Evolutionary conservation across 2,329 filamentous ascomycete genomes (phyloP).

Genomic region (Fusarium staphyleae): DNA sequence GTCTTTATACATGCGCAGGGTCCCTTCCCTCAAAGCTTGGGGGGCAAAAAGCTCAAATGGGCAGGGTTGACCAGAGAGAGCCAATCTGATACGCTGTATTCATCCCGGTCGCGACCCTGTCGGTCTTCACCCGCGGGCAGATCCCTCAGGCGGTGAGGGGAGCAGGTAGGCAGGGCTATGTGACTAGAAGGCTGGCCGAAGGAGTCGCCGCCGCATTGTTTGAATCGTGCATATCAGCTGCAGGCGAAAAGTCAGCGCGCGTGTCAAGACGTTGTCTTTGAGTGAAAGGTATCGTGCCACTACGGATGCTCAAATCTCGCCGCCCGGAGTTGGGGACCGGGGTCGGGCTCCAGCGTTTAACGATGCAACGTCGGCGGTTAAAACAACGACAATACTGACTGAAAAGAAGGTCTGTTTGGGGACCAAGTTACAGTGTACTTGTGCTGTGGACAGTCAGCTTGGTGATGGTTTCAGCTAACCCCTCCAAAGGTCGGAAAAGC

Average conservation of each 20-base stretch:
- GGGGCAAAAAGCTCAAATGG: conserved; percentile 2
- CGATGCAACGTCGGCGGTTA: conserved; percentile 4
- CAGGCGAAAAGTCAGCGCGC: not conserved
- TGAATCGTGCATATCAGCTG: conserved; percentile 20
- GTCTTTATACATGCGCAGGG: conserved; percentile 16
- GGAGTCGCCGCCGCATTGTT: conserved; percentile 8
- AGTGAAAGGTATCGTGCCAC: conserved; percentile 19
- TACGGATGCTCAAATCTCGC: conserved; percentile 10
- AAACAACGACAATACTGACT: not conserved
- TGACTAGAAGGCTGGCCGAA: not conserved
- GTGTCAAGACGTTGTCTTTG: conserved; percentile 9
- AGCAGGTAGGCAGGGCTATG: conserved; percentile 1
- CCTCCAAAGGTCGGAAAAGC: conserved; percentile 1
- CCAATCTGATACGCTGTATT: conserved; percentile 20
- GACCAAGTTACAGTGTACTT: not conserved
- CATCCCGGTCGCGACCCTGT: conserved; percentile 1
- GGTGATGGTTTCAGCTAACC: conserved; percentile 27
- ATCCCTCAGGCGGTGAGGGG: conserved; percentile 35
- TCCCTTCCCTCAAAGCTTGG: not conserved
- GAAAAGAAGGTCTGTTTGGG: conserved; percentile 19
- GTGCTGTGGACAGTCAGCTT: conserved; percentile 7
- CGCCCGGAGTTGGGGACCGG: conserved; percentile 12
- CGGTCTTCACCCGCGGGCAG: conserved; percentile 28
- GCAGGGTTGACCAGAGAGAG: not conserved
- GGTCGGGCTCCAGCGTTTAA: conserved; percentile 18